Evolutionary conservation across 257 asterid species (phyloP).

Genomic region (Thymus quinquecostatus): DNA sequence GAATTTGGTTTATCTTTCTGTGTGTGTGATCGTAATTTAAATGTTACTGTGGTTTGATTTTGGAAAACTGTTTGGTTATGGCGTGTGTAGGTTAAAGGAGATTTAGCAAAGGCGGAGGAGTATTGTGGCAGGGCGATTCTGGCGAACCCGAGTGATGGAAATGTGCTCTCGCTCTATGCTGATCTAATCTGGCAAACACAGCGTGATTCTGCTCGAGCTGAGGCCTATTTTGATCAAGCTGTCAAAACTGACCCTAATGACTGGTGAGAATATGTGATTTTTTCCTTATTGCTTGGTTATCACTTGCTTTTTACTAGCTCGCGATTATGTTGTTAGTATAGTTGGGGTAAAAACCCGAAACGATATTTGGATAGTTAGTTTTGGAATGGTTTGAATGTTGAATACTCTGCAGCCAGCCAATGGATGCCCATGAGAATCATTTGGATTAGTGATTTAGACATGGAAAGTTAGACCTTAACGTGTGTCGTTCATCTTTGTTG

Average conservation of each 20-base stretch:
- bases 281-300: conserved; percentile 16
- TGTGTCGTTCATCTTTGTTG: conserved; percentile 29
- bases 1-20: too few relatives aligned
- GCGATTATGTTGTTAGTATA: background rate
- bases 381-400: conserved; percentile 8
- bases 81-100: conserved; percentile 64
- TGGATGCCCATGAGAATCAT: background rate
- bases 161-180: conserved; percentile 81
- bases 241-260: conserved; percentile 74
- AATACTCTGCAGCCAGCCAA: background rate
- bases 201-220: conserved; percentile 69
- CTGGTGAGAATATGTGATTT: conserved; percentile 48
- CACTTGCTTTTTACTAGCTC: conserved; percentile 12
- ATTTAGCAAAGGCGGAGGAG: conserved; percentile 78
- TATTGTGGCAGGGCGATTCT: conserved; percentile 79
- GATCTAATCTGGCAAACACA: conserved; percentile 83
- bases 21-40: background rate
- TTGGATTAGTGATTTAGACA: background rate
- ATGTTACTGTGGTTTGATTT: background rate
- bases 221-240: conserved; percentile 79
- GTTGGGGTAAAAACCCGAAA: background rate
- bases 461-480: background rate
- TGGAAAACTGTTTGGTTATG: conserved; percentile 12
- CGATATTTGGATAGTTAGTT: background rate
- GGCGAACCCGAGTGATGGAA: conserved; percentile 68